Evolutionary conservation across 257 asterid genomes (phyloP).

Genomic region (Primulina tabacum): DNA sequence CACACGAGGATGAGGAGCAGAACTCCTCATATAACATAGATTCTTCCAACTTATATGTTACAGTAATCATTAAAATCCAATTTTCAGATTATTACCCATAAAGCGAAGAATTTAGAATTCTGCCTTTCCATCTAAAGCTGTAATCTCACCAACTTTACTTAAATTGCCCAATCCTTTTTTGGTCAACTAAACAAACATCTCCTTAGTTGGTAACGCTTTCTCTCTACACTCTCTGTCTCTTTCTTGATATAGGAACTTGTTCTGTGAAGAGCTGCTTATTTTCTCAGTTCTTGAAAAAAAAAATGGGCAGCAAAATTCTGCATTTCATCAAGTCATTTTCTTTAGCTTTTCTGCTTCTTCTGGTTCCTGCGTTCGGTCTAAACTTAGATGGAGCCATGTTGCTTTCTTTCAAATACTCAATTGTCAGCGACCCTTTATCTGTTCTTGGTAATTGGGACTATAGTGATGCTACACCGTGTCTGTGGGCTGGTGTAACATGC

Average conservation of each 20-base stretch:
- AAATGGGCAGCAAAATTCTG: conserved; percentile 4
- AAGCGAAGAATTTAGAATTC: no score
- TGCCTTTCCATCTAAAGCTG: no score
- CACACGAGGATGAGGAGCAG: no score
- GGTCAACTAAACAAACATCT: no score
- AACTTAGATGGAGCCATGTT: conserved; percentile 74
- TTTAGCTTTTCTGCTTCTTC: conserved; percentile 28
- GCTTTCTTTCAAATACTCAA: conserved; percentile 81
- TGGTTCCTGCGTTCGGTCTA: conserved; percentile 47
- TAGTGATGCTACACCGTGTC: conserved; percentile 65
- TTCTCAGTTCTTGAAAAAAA: conserved; percentile 23
- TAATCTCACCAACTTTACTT: no score
- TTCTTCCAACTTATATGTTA: no score
- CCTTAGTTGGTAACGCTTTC: neutral
- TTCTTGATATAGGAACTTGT: conserved; percentile 26
- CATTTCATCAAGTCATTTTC: conserved; percentile 14
- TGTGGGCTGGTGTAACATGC: conserved; percentile 77
- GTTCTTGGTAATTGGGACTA: conserved; percentile 84
- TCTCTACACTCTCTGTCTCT: neutral
- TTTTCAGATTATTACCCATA: no score
- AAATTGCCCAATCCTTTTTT: no score
- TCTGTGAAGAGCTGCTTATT: conserved; percentile 20
- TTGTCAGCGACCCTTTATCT: conserved; percentile 69
- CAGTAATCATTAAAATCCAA: no score
- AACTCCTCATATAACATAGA: no score